These are phyloP conservation scores for Botrytis galanthina DNA, from an alignment of 2,329 filamentous ascomycete species.

Conservation along the genomic window DNA sequence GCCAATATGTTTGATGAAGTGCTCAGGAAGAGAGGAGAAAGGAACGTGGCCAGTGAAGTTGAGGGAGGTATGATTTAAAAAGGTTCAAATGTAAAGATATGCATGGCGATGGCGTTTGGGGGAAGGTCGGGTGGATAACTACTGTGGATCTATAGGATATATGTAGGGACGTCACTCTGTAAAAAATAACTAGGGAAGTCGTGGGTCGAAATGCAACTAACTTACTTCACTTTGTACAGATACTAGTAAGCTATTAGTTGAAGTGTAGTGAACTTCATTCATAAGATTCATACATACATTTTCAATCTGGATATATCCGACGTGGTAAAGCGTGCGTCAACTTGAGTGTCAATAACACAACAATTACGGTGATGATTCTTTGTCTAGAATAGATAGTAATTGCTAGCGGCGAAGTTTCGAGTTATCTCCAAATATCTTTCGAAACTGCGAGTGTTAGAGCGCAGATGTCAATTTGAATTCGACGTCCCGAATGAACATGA, in stretches of 20 bases:
- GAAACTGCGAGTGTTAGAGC: background rate
- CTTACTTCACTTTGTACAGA: background rate
- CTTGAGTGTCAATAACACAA: too few relatives aligned
- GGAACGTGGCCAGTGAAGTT: background rate
- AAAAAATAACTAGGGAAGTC: background rate
- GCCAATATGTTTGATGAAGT: slow-evolving; percentile 26
- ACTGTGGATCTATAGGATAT: background rate
- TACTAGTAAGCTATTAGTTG: background rate
- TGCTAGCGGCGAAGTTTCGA: background rate
- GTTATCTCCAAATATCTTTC: too few relatives aligned
- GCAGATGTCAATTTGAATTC: background rate
- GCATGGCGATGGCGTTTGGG: slow-evolving; percentile 9
- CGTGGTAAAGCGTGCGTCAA: background rate
- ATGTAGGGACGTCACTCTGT: background rate
- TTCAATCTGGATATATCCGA: background rate
- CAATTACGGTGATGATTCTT: background rate
- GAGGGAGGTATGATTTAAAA: background rate
- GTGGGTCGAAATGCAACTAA: background rate
- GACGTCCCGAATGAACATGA: background rate
- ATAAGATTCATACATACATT: background rate
- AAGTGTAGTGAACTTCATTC: background rate
- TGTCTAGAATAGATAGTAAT: background rate
- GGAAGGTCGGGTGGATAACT: background rate
- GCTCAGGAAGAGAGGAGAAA: slow-evolving; percentile 18
- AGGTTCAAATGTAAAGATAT: background rate